Base-by-base conservation (phyloP, 1,284 basidiomycete species). In the Puccinia coronata region DNA sequence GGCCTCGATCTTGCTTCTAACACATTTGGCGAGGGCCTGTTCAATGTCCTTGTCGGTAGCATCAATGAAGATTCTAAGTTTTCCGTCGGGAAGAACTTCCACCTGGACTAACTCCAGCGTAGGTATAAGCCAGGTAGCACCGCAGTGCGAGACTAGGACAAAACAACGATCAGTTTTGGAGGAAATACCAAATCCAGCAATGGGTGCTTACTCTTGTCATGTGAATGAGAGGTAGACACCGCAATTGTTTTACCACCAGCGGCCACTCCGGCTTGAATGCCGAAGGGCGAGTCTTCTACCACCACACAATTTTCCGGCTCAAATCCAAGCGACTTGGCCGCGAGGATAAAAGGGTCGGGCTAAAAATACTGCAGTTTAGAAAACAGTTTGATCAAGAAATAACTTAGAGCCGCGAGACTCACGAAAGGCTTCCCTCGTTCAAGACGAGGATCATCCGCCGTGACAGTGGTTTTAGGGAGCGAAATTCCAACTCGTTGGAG, bases 231-330 rank as follows among this genome's bases (percentile, higher is more conserved):
- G 2, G 87, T 92, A 87, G 91, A 92, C 18, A 93, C 90, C 1
- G 92, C 92, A 83, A 93, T 91, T 81, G 92, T 92, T 12, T 89
- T 92, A 20, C 91, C 92, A 63, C 92, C 92, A 41, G 90, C 90
- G 0, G 91, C 91, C 36, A 85, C 85, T 89, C 90, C 0, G 91
- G 92, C 51, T 91, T 92, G 86, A 92, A 91, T 84, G 12, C 77
- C 77, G 25, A 82, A 82, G 23, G 82, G 82, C 12, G 82, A 83
- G 83, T 92, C 92, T 43, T 82, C 82, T 82, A 92, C 92, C 76
- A 93, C 91, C 83, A 92, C 89, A 88, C 87, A 87, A 65, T 85
- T 84, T 49, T 86, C 86, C 65, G 86, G 83, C 73, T 87, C 85
- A 82, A 86, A 92, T 0, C 92, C 92, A 80, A 93, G 90, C 85